Evolutionary conservation across 139 green algal genomes (phyloP).

Genomic region (Micromonas commoda): DNA sequence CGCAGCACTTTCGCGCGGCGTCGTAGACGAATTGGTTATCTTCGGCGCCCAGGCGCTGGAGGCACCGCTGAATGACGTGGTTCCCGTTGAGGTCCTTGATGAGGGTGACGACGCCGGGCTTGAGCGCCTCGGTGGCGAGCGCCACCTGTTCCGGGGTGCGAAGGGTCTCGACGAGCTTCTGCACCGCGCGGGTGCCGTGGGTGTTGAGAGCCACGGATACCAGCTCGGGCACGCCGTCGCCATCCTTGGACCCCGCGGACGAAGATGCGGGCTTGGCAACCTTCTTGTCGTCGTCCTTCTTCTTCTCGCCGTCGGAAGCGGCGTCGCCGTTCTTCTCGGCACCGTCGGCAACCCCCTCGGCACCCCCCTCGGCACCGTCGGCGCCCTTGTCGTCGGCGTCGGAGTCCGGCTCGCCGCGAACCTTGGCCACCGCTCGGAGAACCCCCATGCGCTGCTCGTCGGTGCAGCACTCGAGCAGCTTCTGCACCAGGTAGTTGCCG

Average conservation of each 20-base stretch:
- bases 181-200: conserved; percentile 92
- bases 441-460: conserved; percentile 81
- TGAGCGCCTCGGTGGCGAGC: conserved; percentile 74
- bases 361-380: neutral
- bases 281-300: too few relatives aligned
- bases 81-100: conserved; percentile 99
- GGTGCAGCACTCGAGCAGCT: conserved; percentile 89
- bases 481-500: conserved; percentile 99
- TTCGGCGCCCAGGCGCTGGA: conserved; percentile 55
- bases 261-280: too few relatives aligned
- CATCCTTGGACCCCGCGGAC: neutral
- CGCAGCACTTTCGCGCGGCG: conserved; percentile 67
- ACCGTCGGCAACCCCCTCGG: too few relatives aligned
- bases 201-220: conserved; percentile 28
- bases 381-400: neutral
- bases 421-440: conserved; percentile 55
- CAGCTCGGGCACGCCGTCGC: conserved; percentile 10
- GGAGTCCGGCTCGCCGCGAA: neutral
- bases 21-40: conserved; percentile 90
- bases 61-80: conserved; percentile 96
- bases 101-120: conserved; percentile 78
- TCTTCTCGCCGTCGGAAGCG: too few relatives aligned
- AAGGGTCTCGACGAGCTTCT: conserved; percentile 92
- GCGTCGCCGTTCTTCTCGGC: neutral
- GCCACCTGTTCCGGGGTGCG: conserved; percentile 51